Base-by-base conservation (phyloP, 1,284 basidiomycete species). In the Austroboletus rostrupii region DNA sequence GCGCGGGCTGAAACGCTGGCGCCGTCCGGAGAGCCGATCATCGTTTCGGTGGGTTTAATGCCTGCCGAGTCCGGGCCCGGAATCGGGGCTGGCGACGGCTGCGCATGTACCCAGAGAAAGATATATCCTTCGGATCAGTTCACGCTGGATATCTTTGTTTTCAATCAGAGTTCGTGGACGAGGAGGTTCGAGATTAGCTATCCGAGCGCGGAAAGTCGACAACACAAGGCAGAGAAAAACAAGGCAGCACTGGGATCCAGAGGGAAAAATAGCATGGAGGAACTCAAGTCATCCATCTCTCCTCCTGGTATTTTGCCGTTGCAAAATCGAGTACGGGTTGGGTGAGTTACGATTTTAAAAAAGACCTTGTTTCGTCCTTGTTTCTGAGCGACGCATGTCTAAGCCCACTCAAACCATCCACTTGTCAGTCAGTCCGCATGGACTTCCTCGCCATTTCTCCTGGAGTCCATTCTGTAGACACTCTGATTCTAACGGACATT, bases 361-460 rank as follows among this genome's bases (percentile, higher is more conserved):
- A 37, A 21, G n/a, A 31, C 28, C 33, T 29, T 14, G 21, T 16
- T 50, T 32, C 33, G 33, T 58, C 19, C 17, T 20, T 28, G 23
- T 43, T 32, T 46, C 51, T 54, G 35, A 66, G 11, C 43, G 31
- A 21, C 28, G 35, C 43, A 44, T 50, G 41, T 39, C 41, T 29
- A 26, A 90, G 91, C 10, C 91, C 92, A 1, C 73, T 95, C 14
- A 73, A 82, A 14, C 88, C 90, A 3, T 83, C 82, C 10, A 84
- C 90, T 2, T 91, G 88, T 61, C 88, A 94, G 61, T 87, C 87
- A 19, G 86, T 93, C n/a, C 75, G 90, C 32, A 88, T 94, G 79
- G 78, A 87, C 47, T 93, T 94, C 62, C 67, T 94, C 46, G 90
- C 92, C 1, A 69, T 95, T 38, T 75, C 80, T 7, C 83, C 89